phyloP scores from a whole-genome alignment of 768 basidiomycete genomes.

The Russula olivacea region DNA sequence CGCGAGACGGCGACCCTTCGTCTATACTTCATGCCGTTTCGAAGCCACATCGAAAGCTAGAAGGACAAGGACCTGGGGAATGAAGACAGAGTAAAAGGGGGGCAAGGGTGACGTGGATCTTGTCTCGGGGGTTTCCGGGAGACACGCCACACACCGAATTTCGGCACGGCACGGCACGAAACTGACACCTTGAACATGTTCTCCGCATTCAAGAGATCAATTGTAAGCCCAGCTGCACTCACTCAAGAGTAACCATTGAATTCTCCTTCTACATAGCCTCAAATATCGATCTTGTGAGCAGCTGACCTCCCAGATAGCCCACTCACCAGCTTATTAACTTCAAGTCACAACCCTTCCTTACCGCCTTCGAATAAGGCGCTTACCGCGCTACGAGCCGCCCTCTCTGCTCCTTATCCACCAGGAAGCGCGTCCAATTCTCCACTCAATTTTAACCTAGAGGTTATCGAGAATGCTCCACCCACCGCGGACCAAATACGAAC shows the following conservation, averaged over 20 bases:
- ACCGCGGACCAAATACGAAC: conserved; percentile 62
- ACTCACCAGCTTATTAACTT: background rate
- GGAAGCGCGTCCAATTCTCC: conserved; percentile 42
- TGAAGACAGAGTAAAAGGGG: background rate
- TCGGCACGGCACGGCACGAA: too few relatives aligned
- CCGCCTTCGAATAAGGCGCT: conserved; percentile 61
- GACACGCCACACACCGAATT: background rate
- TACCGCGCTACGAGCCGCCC: conserved; percentile 49
- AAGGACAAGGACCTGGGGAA: too few relatives aligned
- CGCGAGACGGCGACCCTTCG: background rate
- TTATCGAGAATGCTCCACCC: conserved; percentile 58
- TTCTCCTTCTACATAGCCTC: conserved; percentile 4
- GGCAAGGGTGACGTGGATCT: background rate
- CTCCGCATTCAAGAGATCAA: conserved; percentile 22
- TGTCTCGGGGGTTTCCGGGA: background rate
- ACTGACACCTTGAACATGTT: conserved; percentile 14
- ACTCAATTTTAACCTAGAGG: conserved; percentile 64
- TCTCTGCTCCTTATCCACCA: conserved; percentile 59
- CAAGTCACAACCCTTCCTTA: conserved; percentile 59
- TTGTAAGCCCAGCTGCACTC: conserved; percentile 4
- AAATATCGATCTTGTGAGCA: conserved; percentile 25
- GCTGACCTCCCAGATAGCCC: background rate
- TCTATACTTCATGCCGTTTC: background rate
- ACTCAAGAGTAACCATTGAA: background rate
- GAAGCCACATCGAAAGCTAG: background rate